phyloP scores from a whole-genome alignment of 116 monocot genomes.

The Cymodocea nodosa region DNA sequence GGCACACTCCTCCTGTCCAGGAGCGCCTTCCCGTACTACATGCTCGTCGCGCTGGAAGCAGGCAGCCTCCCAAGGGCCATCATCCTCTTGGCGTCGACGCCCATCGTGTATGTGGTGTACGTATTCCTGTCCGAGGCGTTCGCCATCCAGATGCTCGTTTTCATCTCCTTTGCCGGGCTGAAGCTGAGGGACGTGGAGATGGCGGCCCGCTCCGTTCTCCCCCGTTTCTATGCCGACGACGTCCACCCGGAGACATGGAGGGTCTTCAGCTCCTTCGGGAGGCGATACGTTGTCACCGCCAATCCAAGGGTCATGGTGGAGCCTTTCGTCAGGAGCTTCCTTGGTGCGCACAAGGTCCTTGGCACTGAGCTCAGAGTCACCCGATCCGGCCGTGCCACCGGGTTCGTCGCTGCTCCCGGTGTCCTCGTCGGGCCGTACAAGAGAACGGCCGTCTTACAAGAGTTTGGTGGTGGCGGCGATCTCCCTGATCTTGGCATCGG shows the following conservation, averaged over 20 bases:
- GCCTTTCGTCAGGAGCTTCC: conserved; percentile 41
- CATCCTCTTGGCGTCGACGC: conserved; percentile 42
- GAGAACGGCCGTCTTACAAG: conserved; percentile 18
- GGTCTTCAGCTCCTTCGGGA: conserved; percentile 52
- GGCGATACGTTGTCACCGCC: conserved; percentile 43
- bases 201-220: conserved; percentile 62
- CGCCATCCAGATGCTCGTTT: conserved; percentile 48
- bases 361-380: conserved; percentile 74
- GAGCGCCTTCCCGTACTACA: conserved; percentile 71
- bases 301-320: conserved; percentile 72
- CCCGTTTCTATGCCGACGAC: conserved; percentile 69
- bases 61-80: conserved; percentile 52
- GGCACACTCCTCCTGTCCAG: conserved; percentile 62
- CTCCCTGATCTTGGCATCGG: conserved; percentile 53
- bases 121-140: conserved; percentile 53
- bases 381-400: conserved; percentile 47
- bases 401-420: conserved; percentile 42
- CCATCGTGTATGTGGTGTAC: conserved; percentile 37
- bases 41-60: conserved; percentile 67
- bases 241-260: conserved; percentile 77
- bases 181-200: conserved; percentile 46
- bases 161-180: conserved; percentile 47
- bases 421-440: conserved; percentile 50
- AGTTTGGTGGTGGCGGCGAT: conserved; percentile 9
- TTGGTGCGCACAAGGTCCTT: conserved; percentile 57